Evolutionary conservation across 78 protist species (phyloP), one percentile per base, ranked within the genome.

Genomic region (Tieghemostelium lacteum): DNA sequence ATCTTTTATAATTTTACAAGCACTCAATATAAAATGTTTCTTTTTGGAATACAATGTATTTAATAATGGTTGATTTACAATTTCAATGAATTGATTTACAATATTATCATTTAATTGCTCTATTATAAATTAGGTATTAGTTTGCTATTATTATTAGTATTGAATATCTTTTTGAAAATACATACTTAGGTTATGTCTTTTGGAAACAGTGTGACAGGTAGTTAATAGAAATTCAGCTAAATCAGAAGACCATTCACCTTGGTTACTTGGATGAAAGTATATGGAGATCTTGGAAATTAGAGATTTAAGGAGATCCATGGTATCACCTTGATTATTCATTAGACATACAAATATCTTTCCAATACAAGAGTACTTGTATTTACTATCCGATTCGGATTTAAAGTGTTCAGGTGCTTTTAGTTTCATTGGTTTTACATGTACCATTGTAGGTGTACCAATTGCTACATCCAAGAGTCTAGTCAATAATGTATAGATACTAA

Each of bases 261-360:
- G 67, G 40, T 80, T 80, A 29, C 70, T 55, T 67, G 88, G 88
- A 67, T 80, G 88, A 31, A 37, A 80, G 31, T 75, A 75, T 7
- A 62, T 26, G 17, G 55, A 22, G 19, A 80, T 67, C 20, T 71
- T 50, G 7, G 77, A 57, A 0, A 80, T 31, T 26, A 80, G 28
- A 2, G 8, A 12, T 40, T 67, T 65, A 24, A 80, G 33, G 8
- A 33, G 28, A 37, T 57, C 49, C 50, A 80, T 57, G 49, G 88
- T 7, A 19, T 54, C 45, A 8, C 62, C 28, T 26, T 50, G 8
- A 26, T 69, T 5, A 16, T 52, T 80, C 4, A 80, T 10, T 10
- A 77, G 37, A n/a, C 28, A 24, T 3, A 50, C 64, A 20, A 69
- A 26, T 10, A 37, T 28, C n/a, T 26, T 40, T 57, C 88, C 88